Evolutionary conservation across 176 grass and related monocot species (phyloP).

Genomic region (Oryza meyeriana): DNA sequence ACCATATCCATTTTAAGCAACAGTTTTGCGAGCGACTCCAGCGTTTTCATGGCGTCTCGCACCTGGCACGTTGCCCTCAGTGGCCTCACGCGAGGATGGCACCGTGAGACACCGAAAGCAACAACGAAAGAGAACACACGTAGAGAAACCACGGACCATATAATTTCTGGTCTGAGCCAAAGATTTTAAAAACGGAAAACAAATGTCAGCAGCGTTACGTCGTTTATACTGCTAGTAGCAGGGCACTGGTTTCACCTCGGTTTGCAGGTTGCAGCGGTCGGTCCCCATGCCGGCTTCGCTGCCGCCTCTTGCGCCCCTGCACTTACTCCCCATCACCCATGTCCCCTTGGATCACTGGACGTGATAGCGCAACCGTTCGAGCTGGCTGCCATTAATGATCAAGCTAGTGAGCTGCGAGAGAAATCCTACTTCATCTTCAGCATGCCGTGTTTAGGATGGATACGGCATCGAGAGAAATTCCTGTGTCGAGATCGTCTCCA

Average conservation of each 20-base stretch:
- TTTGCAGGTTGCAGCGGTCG: conserved; percentile 22
- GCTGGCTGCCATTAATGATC: not conserved
- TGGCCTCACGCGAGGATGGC: not conserved
- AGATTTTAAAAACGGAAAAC: not conserved
- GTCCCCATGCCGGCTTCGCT: conserved; percentile 18
- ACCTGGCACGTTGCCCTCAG: not conserved
- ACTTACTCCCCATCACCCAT: conserved; percentile 16
- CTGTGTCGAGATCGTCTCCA: not conserved
- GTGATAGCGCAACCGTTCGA: conserved; percentile 20
- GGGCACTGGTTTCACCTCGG: not conserved
- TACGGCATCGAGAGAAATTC: not conserved
- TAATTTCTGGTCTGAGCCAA: no score
- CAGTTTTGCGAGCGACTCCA: not conserved
- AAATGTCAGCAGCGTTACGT: not conserved
- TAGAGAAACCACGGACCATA: not conserved
- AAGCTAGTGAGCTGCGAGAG: not conserved
- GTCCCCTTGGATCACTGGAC: not conserved
- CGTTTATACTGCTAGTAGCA: not conserved
- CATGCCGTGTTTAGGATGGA: not conserved
- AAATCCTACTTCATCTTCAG: not conserved
- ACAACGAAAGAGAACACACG: conserved; percentile 3
- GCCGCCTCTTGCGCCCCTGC: conserved; percentile 16
- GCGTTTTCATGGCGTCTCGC: not conserved
- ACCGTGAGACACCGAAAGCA: not conserved
- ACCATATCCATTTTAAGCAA: not conserved